phyloP scores from a whole-genome alignment of 805 yeast genomes.

The Isabelozyma heimii region DNA sequence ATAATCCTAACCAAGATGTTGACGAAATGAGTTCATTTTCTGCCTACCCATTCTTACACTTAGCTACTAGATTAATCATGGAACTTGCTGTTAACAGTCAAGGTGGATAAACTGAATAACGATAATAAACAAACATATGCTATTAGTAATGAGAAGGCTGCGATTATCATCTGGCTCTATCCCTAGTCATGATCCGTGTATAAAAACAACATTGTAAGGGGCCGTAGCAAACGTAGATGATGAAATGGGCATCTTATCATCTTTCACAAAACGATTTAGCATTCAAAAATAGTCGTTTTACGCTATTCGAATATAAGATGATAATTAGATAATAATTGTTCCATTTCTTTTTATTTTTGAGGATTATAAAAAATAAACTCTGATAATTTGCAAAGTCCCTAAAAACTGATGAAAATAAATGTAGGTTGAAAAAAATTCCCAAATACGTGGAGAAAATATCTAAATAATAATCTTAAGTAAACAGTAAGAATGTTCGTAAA shows the following conservation, averaged over 20 bases:
- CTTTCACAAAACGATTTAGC: no score
- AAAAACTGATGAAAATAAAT: no score
- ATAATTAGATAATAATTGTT: background rate
- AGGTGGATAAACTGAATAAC: conserved; percentile 21
- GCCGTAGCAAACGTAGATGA: background rate
- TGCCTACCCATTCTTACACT: conserved; percentile 91
- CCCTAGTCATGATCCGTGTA: no score
- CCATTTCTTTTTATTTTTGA: background rate
- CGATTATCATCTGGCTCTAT: no score
- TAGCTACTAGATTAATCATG: conserved; percentile 91
- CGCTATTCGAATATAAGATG: background rate
- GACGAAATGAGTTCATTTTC: conserved; percentile 88
- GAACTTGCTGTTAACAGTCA: conserved; percentile 95
- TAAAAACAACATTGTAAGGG: no score
- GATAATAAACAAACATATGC: conserved; percentile 1
- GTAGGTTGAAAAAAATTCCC: background rate
- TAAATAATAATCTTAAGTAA: no score
- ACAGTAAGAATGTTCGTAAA: background rate
- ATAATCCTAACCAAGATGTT: conserved; percentile 30
- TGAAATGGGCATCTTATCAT: background rate
- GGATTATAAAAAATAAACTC: background rate
- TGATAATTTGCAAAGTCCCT: background rate
- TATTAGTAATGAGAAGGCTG: no score
- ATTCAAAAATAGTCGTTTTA: no score
- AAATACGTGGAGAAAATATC: background rate